A percentile compares a stretch with the other conserved stretches of the same genome.
Evolutionary conservation across 1,139 yeast genomes (phyloP).

Genomic region (Meyerozyma elateridarum): DNA sequence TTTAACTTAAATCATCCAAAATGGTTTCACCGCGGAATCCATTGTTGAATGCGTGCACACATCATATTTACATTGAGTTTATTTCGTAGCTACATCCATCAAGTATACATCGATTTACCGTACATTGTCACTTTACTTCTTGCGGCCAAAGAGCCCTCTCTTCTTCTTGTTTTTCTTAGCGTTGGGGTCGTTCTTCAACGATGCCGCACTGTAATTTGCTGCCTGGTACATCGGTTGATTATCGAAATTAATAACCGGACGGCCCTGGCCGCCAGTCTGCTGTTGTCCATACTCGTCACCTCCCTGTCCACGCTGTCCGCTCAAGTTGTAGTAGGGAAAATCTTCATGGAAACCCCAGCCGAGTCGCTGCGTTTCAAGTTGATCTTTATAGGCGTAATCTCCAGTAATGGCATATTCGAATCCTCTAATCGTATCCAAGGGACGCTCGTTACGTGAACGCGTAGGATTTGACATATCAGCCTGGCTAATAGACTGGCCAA

Average conservation of each 20-base stretch:
- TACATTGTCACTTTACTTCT: conserved; percentile 16
- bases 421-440: conserved; percentile 86
- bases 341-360: conserved; percentile 72
- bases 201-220: conserved; percentile 43
- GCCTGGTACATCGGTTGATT: conserved; percentile 66
- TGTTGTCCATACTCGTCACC: conserved; percentile 9
- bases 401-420: conserved; percentile 94
- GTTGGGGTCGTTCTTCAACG: conserved; percentile 31
- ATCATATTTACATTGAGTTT: no score
- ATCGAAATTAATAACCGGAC: conserved; percentile 31
- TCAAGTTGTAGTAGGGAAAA: conserved; percentile 34
- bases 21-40: no score
- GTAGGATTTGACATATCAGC: conserved; percentile 93
- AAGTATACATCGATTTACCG: no score
- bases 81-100: no score
- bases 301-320: conserved; percentile 16
- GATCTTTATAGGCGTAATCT: conserved; percentile 69
- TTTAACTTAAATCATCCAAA: no score
- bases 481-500: conserved; percentile 68
- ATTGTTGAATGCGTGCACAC: no score
- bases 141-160: conserved; percentile 72
- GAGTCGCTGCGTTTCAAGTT: conserved; percentile 67
- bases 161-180: conserved; percentile 55
- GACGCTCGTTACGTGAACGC: conserved; percentile 87
- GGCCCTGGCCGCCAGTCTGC: conserved; percentile 12